Evolutionary conservation across 805 yeast genomes (phyloP), one percentile per base, ranked within the genome.

Genomic region (Myxozyma sirexii): DNA sequence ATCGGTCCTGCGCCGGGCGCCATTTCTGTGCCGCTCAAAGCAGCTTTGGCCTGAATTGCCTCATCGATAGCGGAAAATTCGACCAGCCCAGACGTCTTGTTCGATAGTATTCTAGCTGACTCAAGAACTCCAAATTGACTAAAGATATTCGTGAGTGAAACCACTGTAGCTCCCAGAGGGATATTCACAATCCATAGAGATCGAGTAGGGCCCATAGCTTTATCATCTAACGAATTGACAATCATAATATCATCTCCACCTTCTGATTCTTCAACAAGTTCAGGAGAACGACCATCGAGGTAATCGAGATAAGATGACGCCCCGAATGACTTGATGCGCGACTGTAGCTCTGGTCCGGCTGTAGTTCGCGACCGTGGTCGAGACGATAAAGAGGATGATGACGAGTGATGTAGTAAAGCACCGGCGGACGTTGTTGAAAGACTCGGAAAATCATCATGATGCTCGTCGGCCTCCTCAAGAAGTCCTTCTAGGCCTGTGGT

Each of bases 1-100:
- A 94, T 83, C 17, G 87, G 83, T 26, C 79, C 79, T n/a, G 82
- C 79, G 2, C 96, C 96, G 1, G 93, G 89, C 62, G 85, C 82
- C 41, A 93, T 78, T 69, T 93, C 97, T 65, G 86, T 84, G 64
- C 91, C 96, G 69, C 88, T 90, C 69, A 92, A 80, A 51, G 80
- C 83, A 15, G 89, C 87, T 69, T 86, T 85, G 53, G 97, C 90
- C 49, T 80, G 81, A 79, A 88, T 84, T 7, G 99, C 96, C 33
- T 84, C 77, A 53, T 90, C 96, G 4, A 87, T 74, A 27, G 81
- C 76, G 2, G 81, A 80, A 72, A 89, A 92, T 72, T 88, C 94
- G 23, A 89, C 86, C 57, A 91, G 77, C 1, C 86, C 89, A 31
- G 76, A 70, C 42, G 70, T 67, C 55, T 71, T 70, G 59, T 70